Evolutionary conservation across 2,329 filamentous ascomycete genomes (phyloP).

Genomic region (Fonsecaea erecta): DNA sequence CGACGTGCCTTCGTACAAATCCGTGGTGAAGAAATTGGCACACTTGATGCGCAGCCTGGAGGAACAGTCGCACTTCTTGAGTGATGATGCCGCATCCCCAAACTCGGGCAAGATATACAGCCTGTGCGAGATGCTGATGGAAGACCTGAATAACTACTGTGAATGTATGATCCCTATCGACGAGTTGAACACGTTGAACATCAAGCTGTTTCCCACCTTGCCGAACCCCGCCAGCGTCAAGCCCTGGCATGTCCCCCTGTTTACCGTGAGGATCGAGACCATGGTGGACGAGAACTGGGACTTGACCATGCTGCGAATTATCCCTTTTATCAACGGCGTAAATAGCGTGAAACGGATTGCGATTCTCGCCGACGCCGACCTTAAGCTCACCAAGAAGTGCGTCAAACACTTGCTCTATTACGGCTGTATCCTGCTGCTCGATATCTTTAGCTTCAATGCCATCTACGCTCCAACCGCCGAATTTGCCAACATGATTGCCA

Average conservation of each 20-base stretch:
- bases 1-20: constrained; percentile 79
- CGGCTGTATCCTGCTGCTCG: constrained; percentile 84
- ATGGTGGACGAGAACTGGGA: constrained; percentile 62
- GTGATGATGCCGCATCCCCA: constrained; percentile 50
- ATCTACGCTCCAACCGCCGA: constrained; percentile 85
- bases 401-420: constrained; percentile 92
- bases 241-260: constrained; percentile 88
- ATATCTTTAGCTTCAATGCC: constrained; percentile 92
- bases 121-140: constrained; percentile 83
- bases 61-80: constrained; percentile 83
- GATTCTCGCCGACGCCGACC: constrained; percentile 79
- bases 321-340: constrained; percentile 86
- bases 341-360: constrained; percentile 88
- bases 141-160: constrained; percentile 94
- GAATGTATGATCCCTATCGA: constrained; percentile 99
- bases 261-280: constrained; percentile 61
- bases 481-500: constrained; percentile 74
- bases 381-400: constrained; percentile 82
- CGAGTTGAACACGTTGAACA: constrained; percentile 91
- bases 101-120: constrained; percentile 62
- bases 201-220: constrained; percentile 90
- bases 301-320: constrained; percentile 64
- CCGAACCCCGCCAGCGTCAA: constrained; percentile 75
- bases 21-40: constrained; percentile 83
- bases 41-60: constrained; percentile 86